Conservation (phyloP, 1,139 yeast species). For the Candida tunisiensis region DNA sequence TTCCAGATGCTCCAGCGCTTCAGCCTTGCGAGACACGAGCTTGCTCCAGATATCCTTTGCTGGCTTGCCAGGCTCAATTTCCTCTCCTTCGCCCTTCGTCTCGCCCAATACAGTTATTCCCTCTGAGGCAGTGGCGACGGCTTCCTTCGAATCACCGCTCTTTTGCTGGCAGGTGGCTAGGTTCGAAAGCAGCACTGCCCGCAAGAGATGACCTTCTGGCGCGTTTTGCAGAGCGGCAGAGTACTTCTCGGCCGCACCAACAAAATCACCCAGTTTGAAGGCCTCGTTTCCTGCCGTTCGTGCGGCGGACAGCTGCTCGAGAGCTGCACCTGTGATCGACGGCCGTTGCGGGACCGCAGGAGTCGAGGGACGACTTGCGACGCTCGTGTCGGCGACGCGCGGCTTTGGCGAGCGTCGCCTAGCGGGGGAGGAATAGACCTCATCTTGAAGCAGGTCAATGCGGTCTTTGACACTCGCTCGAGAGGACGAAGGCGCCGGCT, state of each 20-base stretch:
- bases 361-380: slow-evolving; percentile 3
- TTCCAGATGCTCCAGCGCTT: slow-evolving; percentile 68
- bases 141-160: slow-evolving; percentile 56
- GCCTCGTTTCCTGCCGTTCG: slow-evolving; percentile 44
- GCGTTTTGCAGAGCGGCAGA: slow-evolving; percentile 41
- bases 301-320: slow-evolving; percentile 37
- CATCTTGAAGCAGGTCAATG: slow-evolving; percentile 8
- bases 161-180: slow-evolving; percentile 55
- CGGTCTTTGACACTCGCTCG: background rate
- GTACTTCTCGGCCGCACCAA: slow-evolving; percentile 45
- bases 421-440: slow-evolving; percentile 10
- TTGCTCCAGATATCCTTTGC: slow-evolving; percentile 62
- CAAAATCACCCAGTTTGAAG: slow-evolving; percentile 71
- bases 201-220: slow-evolving; percentile 48
- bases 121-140: slow-evolving; percentile 33
- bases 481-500: background rate
- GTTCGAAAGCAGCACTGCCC: slow-evolving; percentile 60
- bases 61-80: slow-evolving; percentile 35
- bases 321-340: slow-evolving; percentile 17
- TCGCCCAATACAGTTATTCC: slow-evolving; percentile 45
- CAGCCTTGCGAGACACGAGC: slow-evolving; percentile 56
- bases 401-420: slow-evolving; percentile 6
- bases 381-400: slow-evolving; percentile 2
- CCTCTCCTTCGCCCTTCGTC: slow-evolving; percentile 18
- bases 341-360: slow-evolving; percentile 10